A percentile compares a stretch with the other conserved stretches of the same genome.
Evolutionary conservation across 2,329 filamentous ascomycete species (phyloP).

Genomic region (Colletotrichum orbiculare): DNA sequence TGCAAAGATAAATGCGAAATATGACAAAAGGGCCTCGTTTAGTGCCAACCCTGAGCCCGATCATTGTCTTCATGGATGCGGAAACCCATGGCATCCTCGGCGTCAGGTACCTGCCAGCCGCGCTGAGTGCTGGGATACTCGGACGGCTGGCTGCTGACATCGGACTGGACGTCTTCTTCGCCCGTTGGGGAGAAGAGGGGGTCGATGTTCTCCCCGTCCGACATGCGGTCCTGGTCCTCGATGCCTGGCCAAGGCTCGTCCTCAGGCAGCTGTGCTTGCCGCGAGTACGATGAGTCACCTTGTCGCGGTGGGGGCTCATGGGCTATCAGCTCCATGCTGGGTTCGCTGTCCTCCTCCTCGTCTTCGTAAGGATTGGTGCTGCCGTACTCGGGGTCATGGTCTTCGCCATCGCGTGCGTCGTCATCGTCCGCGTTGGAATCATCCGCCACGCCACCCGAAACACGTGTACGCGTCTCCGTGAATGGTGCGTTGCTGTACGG

Average conservation of each 20-base stretch:
- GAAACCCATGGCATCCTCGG: conserved; percentile 44
- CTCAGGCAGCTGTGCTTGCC: conserved; percentile 56
- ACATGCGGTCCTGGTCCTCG: conserved; percentile 59
- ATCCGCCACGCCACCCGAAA: conserved; percentile 28
- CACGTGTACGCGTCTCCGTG: conserved; percentile 50
- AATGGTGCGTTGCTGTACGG: conserved; percentile 73
- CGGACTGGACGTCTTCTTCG: conserved; percentile 46
- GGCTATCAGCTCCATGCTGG: conserved; percentile 43
- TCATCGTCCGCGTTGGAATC: conserved; percentile 42
- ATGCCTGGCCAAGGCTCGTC: conserved; percentile 69
- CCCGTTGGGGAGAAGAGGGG: conserved; percentile 45
- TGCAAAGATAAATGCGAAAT: not conserved
- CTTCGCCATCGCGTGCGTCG: conserved; percentile 45
- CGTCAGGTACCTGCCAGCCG: conserved; percentile 48
- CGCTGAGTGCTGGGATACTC: conserved; percentile 66
- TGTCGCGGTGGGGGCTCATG: conserved; percentile 33
- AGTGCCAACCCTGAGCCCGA: conserved; percentile 33
- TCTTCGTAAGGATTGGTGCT: conserved; percentile 45
- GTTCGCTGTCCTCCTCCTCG: conserved; percentile 45
- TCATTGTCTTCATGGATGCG: conserved; percentile 54
- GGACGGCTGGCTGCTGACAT: conserved; percentile 62
- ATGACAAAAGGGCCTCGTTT: not conserved
- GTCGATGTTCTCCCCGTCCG: conserved; percentile 64
- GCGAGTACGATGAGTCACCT: conserved; percentile 42
- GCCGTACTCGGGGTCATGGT: conserved; percentile 41